Conservation (phyloP, 2,329 filamentous ascomycete species). For the Stenocarpella maydis region DNA sequence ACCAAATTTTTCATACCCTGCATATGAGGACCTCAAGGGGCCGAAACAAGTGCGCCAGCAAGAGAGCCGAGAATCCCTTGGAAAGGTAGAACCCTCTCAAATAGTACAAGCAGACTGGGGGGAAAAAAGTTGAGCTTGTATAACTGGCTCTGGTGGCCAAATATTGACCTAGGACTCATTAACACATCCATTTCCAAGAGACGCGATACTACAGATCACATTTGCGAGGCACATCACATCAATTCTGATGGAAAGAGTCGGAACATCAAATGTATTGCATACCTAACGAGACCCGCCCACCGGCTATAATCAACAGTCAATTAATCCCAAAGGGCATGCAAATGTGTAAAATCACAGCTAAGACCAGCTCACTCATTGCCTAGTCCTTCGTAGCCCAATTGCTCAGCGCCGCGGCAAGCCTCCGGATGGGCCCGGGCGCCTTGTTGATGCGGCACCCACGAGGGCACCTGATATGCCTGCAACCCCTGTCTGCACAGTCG, state of each 20-base stretch:
- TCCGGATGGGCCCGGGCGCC: neutral
- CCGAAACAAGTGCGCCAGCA: neutral
- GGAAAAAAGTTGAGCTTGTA: too few species aligned
- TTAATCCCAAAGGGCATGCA: neutral
- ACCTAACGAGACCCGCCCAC: too few species aligned
- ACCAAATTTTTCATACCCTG: neutral
- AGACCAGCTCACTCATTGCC: too few species aligned
- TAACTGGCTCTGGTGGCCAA: too few species aligned
- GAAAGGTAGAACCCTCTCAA: neutral
- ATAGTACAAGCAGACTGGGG: neutral
- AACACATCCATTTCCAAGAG: neutral
- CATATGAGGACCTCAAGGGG: neutral
- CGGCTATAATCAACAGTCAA: neutral
- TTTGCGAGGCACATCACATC: neutral
- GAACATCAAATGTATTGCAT: neutral
- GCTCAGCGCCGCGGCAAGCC: neutral
- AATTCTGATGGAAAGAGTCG: neutral
- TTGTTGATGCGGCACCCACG: slow-evolving; percentile 18
- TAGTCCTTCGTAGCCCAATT: neutral
- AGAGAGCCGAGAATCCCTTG: neutral
- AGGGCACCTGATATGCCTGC: slow-evolving; percentile 5
- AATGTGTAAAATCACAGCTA: neutral
- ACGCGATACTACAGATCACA: neutral
- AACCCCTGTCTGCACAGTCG: slow-evolving; percentile 23
- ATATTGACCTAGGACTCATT: neutral